phyloP scores from a whole-genome alignment of 139 green algal species.

The Ettlia oleoabundans region DNA sequence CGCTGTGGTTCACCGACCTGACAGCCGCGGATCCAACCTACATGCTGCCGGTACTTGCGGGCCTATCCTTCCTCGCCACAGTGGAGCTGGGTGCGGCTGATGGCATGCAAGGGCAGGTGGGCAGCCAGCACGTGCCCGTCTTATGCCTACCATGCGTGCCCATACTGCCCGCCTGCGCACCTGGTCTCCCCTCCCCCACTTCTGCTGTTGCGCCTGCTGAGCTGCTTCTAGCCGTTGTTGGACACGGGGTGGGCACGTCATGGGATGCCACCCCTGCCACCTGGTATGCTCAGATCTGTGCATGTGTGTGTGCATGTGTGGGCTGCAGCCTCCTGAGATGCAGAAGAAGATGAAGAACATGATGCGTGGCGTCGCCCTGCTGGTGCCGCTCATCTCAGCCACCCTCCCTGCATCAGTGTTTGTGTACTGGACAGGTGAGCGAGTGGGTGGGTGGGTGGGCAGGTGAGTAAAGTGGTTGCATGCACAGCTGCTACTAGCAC shows the following conservation, averaged over 20 bases:
- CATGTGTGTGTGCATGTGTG: too few relatives aligned
- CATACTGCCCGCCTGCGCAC: too few relatives aligned
- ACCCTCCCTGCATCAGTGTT: conserved; percentile 67
- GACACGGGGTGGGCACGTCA: neutral
- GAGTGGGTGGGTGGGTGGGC: neutral
- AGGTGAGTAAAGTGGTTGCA: too few relatives aligned
- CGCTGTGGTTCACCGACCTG: conserved; percentile 88
- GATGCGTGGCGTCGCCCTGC: conserved; percentile 63
- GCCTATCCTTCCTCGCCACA: conserved; percentile 71
- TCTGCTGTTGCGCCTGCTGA: neutral
- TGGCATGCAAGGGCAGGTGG: conserved; percentile 67
- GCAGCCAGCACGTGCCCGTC: too few relatives aligned
- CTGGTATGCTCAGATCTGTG: neutral
- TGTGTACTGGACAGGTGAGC: conserved; percentile 62
- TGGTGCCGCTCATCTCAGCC: conserved; percentile 73
- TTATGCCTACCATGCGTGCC: too few relatives aligned
- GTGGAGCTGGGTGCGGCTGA: conserved; percentile 76
- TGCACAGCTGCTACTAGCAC: too few relatives aligned
- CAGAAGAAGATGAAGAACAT: conserved; percentile 70
- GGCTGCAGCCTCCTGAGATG: conserved; percentile 28
- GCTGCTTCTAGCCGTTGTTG: neutral
- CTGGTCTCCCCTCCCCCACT: neutral
- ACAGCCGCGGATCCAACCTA: conserved; percentile 82
- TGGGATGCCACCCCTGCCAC: neutral
- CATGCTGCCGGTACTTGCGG: conserved; percentile 76